phyloP scores from a whole-genome alignment of 2,329 filamentous ascomycete species.

The Xenosphaeropsis pyriputrescens region DNA sequence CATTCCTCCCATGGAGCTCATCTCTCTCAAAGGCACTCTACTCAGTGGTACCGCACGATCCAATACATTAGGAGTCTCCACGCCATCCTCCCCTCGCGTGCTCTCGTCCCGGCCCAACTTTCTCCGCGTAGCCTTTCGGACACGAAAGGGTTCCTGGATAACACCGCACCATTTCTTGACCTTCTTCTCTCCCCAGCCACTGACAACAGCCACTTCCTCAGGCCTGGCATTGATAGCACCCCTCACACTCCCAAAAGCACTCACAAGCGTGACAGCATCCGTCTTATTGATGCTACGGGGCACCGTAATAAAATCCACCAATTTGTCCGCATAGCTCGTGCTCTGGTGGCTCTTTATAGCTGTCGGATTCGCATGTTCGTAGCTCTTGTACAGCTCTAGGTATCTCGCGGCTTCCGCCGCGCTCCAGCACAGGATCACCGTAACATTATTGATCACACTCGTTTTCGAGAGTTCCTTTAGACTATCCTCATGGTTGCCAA shows the following conservation, averaged over 20 bases:
- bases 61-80: conserved; percentile 17
- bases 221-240: conserved; percentile 77
- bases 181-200: conserved; percentile 92
- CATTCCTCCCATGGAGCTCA: conserved; percentile 4
- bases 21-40: conserved; percentile 13
- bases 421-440: conserved; percentile 85
- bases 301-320: conserved; percentile 86
- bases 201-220: conserved; percentile 72
- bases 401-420: conserved; percentile 89
- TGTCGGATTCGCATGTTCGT: conserved; percentile 67
- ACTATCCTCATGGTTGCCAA: conserved; percentile 82
- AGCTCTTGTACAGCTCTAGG: conserved; percentile 87
- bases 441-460: conserved; percentile 82
- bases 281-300: conserved; percentile 88
- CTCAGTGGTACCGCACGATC: conserved; percentile 18
- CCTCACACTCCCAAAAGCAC: conserved; percentile 79
- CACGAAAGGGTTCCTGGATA: conserved; percentile 73
- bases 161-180: conserved; percentile 73
- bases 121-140: conserved; percentile 51
- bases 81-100: conserved; percentile 4
- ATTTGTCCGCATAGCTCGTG: conserved; percentile 67
- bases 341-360: conserved; percentile 79
- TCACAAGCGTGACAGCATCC: conserved; percentile 79
- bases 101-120: conserved; percentile 18
- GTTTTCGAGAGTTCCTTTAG: conserved; percentile 87